A percentile compares a stretch with the other conserved stretches of the same genome.
phyloP scores from a whole-genome alignment of 495 filamentous ascomycete species.

The Aspergillus leporis region DNA sequence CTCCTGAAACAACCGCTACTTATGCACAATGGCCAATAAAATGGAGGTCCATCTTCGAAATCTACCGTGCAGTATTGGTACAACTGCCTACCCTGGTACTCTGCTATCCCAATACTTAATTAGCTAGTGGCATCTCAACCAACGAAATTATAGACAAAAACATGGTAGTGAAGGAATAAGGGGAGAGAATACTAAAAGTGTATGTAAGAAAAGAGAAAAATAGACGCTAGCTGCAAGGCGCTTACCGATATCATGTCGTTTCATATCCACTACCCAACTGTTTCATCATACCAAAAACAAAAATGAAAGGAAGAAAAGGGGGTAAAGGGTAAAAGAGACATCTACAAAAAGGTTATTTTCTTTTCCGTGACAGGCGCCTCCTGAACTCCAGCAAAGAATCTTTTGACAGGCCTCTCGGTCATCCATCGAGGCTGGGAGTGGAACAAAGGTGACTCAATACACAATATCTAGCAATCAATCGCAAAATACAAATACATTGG shows the following conservation, averaged over 20 bases:
- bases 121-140: neutral
- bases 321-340: too few species aligned
- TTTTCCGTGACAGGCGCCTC: conserved; percentile 6
- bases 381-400: neutral
- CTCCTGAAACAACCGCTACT: neutral
- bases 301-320: neutral
- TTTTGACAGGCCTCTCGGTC: neutral
- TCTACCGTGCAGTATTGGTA: neutral
- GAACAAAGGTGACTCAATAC: neutral
- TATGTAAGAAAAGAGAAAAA: neutral
- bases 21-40: neutral
- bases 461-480: neutral
- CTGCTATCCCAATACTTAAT: neutral
- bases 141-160: neutral
- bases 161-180: neutral
- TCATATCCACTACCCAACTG: neutral
- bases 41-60: neutral
- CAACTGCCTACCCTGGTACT: neutral
- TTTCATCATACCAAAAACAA: neutral
- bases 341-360: conserved; percentile 6
- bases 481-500: conserved; percentile 7
- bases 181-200: neutral
- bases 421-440: neutral
- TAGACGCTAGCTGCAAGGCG: neutral
- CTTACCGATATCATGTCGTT: neutral